Conservation (phyloP, 345 rosid species). For the Citrus medica region DNA sequence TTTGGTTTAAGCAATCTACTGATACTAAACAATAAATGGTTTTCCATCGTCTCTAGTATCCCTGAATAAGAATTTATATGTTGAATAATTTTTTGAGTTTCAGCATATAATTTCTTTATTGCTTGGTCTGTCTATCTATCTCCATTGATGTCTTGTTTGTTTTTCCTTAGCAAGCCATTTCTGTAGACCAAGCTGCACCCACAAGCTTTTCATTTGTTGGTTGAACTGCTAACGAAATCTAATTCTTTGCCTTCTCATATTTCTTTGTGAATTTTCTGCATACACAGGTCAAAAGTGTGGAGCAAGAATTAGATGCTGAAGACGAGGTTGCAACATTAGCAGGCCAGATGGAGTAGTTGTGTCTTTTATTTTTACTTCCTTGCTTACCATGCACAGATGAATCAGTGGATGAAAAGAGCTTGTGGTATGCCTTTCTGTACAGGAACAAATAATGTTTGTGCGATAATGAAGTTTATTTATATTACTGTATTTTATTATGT, state of each 20-base stretch:
- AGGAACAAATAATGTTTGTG: slow-evolving; percentile 1
- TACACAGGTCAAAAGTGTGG: slow-evolving; percentile 79
- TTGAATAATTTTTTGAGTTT: not conserved
- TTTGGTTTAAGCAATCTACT: not conserved
- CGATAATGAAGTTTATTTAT: not conserved
- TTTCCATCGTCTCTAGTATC: not conserved
- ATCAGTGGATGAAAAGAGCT: not conserved
- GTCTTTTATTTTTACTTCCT: not conserved
- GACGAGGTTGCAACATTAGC: slow-evolving; percentile 46
- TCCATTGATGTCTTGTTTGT: not conserved
- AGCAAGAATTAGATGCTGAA: slow-evolving; percentile 80
- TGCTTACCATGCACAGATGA: not conserved
- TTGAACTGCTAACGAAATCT: slow-evolving; percentile 1
- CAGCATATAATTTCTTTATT: not conserved
- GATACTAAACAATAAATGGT: not conserved
- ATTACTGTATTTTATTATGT: not conserved
- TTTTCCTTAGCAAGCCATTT: not conserved
- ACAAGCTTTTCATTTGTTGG: not conserved
- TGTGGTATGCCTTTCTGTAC: not conserved
- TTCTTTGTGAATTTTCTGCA: slow-evolving; percentile 9
- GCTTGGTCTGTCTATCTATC: not conserved
- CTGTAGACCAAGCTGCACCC: not conserved
- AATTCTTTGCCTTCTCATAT: not conserved
- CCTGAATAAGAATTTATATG: not conserved
- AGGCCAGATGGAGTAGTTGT: slow-evolving; percentile 51